phyloP scores from a whole-genome alignment of 176 grass and related monocot species.

The Ampelocalamus luodianensis region DNA sequence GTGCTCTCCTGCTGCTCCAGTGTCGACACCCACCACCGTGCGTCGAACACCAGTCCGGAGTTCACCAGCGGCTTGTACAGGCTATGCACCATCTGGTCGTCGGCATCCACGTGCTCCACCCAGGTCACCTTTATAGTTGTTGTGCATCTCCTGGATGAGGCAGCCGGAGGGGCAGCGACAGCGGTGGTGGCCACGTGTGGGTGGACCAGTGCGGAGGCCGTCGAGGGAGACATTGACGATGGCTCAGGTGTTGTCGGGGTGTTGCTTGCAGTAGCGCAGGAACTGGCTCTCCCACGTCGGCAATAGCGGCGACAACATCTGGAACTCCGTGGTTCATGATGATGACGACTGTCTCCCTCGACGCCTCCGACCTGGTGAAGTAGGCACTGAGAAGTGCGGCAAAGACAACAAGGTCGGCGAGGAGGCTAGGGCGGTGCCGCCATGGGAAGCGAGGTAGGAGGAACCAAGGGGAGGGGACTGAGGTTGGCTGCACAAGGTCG shows the following conservation, averaged over 20 bases:
- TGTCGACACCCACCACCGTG: conserved; percentile 69
- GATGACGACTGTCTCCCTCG: conserved; percentile 61
- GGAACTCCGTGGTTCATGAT: conserved; percentile 84
- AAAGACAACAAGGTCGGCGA: too few relatives aligned
- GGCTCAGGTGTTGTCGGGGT: conserved; percentile 65
- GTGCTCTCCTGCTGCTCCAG: conserved; percentile 67
- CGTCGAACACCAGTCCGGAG: conserved; percentile 74
- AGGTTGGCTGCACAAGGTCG: too few relatives aligned
- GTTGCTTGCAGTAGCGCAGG: conserved; percentile 89
- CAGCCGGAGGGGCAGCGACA: conserved; percentile 65
- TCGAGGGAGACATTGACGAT: conserved; percentile 87
- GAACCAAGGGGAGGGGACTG: too few relatives aligned
- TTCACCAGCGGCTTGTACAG: conserved; percentile 75
- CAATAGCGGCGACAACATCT: conserved; percentile 75
- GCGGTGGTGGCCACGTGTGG: conserved; percentile 43
- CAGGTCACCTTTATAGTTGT: conserved; percentile 86
- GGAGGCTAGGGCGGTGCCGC: too few relatives aligned
- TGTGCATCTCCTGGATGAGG: conserved; percentile 78
- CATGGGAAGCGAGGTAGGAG: too few relatives aligned
- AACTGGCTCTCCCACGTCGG: conserved; percentile 77
- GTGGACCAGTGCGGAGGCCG: conserved; percentile 32
- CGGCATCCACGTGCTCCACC: conserved; percentile 89
- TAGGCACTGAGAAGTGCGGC: too few relatives aligned
- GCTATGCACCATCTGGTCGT: conserved; percentile 63
- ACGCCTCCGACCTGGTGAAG: conserved; percentile 50